Evolutionary conservation across 2,329 filamentous ascomycete genomes (phyloP), one percentile per base, ranked within the genome.

Genomic region (Phialophora verrucosa): DNA sequence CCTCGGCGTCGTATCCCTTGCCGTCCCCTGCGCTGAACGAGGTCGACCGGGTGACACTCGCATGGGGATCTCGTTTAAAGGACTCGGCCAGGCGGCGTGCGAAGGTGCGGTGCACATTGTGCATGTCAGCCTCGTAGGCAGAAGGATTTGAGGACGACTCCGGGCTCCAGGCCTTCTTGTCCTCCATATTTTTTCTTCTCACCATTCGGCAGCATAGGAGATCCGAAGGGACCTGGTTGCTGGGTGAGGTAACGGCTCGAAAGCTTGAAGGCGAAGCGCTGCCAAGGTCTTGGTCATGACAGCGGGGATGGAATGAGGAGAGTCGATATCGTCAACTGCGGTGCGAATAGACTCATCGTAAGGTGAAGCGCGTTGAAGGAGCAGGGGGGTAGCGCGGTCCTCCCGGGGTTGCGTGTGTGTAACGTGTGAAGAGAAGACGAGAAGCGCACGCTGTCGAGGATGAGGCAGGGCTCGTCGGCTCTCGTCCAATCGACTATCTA

Each of bases 31-130:
- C 59, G n/a, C 70, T 70, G 64, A 71, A 62, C 4, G 70, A 70
- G 3, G 71, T 67, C 31, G 67, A 63, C 8, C 66, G 53, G n/a
- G 66, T 72, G 14, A 73, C 65, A 54, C 69, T 72, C 4, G 73
- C 74, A 53, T 74, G 65, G n/a, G 74, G 74, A 63, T 76, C 72
- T 38, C 74, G 73, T 32, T 71, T 71, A 69, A 76, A 76, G 55
- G 73, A 70, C 57, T 76, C 73, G 17, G 73, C 62, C 51, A 76
- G 59, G 49, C 74, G 74, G 20, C 53, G 57, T 14, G 59, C 62
- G 44, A 72, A 63, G 44, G 62, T 69, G 12, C 62, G 53, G 56
- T 69, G 68, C 51, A 68, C 57, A 12, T 62, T 49, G 44, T 65
- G 62, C 67, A 69, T 69, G 54, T 71, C 68, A n/a, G 64, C 69